A percentile compares a stretch with the other conserved stretches of the same genome.
phyloP scores from a whole-genome alignment of 2,329 filamentous ascomycete species.

The Alternaria sp. region DNA sequence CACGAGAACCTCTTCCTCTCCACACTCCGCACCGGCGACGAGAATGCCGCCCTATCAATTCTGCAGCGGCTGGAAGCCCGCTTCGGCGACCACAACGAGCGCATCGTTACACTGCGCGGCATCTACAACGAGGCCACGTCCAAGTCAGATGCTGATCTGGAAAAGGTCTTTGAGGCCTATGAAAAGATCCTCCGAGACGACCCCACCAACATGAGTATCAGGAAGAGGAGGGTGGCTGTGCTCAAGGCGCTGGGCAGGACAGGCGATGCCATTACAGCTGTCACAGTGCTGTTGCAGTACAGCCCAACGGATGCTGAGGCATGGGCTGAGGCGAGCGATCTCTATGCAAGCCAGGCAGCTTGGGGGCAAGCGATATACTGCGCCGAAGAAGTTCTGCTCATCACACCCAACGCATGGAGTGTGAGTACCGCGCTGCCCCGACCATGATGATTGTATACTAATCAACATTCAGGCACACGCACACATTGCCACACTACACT shows the following conservation, averaged over 20 bases:
- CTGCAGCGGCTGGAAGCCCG: constrained; percentile 78
- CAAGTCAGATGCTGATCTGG: constrained; percentile 69
- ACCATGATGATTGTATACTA: not conserved
- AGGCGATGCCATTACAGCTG: constrained; percentile 75
- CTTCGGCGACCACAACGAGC: constrained; percentile 85
- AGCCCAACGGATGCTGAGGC: constrained; percentile 90
- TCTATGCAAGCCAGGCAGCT: constrained; percentile 82
- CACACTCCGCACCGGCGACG: constrained; percentile 84
- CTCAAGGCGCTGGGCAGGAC: constrained; percentile 75
- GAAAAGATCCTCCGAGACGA: constrained; percentile 76
- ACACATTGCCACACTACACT: constrained; percentile 81
- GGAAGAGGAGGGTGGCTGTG: constrained; percentile 84
- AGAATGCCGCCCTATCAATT: constrained; percentile 76
- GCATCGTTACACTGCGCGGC: constrained; percentile 82
- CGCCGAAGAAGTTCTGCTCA: constrained; percentile 86
- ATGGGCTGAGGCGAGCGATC: constrained; percentile 89
- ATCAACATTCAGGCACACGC: constrained; percentile 75
- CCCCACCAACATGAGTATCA: constrained; percentile 81
- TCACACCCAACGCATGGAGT: constrained; percentile 95
- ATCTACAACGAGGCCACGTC: constrained; percentile 86
- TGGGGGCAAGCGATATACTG: constrained; percentile 86
- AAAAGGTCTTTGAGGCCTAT: constrained; percentile 78
- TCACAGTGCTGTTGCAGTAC: constrained; percentile 79
- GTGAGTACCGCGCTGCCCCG: constrained; percentile 59
- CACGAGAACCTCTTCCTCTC: constrained; percentile 89